Evolutionary conservation across 495 filamentous ascomycete genomes (phyloP), one percentile per base, ranked within the genome.

Genomic region (Hyaloscypha hepaticicola): DNA sequence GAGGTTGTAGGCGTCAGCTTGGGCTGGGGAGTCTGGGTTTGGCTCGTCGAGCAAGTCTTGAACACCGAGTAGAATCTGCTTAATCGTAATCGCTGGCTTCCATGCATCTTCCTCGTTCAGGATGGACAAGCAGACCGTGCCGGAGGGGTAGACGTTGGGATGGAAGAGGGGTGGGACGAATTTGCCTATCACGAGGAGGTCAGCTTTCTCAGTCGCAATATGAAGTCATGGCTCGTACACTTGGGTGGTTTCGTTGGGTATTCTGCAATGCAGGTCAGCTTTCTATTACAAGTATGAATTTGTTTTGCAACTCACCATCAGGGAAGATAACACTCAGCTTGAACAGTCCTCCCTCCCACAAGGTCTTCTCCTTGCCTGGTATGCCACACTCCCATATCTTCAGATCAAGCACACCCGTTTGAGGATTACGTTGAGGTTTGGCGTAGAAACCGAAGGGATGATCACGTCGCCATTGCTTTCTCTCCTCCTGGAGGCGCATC

Each of bases 241-340:
- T 99, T 99, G 0, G 95, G 95, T 28, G 95, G 95, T 74, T 99
- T 99, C 52, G 95, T 98, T 31, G 95, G 95, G 76, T 99, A 99
- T 72, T 99, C 95, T 99, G 71, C 29, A 27, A 55, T 59, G 59
- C n/a, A 31, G 45, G 50, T 72, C 55, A 71, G 70, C 55, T 60
- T 55, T 63, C 29, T 27, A 56, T 27, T 8, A 19, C 22, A n/a
- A 14, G n/a, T n/a, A 34, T 26, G 25, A 48, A 12, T 55, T 14
- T 50, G 22, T 57, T 49, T 14, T 52, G 41, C 24, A 19, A 82
- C 88, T 75, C 81, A 96, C 95, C 96, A 73, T 99, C 95, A 0
- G 95, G 95, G 72, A 99, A 99, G 16, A 83, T 87, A 63, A 99
- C 87, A 52, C 90, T 89, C 61, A 99, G 78, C 77, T 98, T 98